These are phyloP conservation scores for Leishmania lainsoni DNA, from an alignment of 208 protist genomes.

Conservation along the genomic window DNA sequence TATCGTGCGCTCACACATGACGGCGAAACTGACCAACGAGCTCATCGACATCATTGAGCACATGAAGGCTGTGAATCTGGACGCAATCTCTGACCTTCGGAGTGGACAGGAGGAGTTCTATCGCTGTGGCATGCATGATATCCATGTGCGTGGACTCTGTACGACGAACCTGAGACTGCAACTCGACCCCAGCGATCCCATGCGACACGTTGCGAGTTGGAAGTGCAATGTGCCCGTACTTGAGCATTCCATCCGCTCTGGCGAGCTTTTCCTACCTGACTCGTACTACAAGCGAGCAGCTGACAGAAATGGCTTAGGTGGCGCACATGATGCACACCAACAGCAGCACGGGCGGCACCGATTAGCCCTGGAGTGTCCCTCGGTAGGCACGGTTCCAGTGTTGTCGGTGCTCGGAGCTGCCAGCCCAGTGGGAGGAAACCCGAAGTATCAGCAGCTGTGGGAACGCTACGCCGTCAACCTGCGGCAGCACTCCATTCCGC, in stretches of 20 bases:
- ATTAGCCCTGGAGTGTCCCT: neutral
- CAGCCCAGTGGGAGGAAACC: constrained; percentile 47
- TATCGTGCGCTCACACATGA: constrained; percentile 34
- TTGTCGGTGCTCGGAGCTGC: constrained; percentile 54
- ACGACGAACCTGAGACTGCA: constrained; percentile 57
- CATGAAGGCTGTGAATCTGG: constrained; percentile 51
- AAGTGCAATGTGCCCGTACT: constrained; percentile 60
- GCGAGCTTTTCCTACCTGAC: constrained; percentile 48
- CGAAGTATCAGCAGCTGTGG: constrained; percentile 32
- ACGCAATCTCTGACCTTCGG: constrained; percentile 38
- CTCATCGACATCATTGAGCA: constrained; percentile 36
- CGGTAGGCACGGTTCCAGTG: constrained; percentile 32
- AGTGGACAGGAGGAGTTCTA: constrained; percentile 60
- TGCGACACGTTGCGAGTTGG: constrained; percentile 30
- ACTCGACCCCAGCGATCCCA: constrained; percentile 8
- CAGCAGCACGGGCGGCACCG: neutral
- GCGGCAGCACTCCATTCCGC: constrained; percentile 49
- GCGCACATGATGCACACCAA: neutral
- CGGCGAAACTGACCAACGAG: constrained; percentile 27
- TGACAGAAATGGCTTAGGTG: neutral
- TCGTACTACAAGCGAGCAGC: constrained; percentile 17
- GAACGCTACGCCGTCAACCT: constrained; percentile 26
- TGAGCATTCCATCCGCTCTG: constrained; percentile 32
- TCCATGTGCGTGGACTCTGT: constrained; percentile 46
- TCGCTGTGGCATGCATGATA: constrained; percentile 47